A percentile compares a stretch with the other conserved stretches of the same genome.
Conservation (phyloP, 2,329 filamentous ascomycete genomes). For the Alternaria dauci region DNA sequence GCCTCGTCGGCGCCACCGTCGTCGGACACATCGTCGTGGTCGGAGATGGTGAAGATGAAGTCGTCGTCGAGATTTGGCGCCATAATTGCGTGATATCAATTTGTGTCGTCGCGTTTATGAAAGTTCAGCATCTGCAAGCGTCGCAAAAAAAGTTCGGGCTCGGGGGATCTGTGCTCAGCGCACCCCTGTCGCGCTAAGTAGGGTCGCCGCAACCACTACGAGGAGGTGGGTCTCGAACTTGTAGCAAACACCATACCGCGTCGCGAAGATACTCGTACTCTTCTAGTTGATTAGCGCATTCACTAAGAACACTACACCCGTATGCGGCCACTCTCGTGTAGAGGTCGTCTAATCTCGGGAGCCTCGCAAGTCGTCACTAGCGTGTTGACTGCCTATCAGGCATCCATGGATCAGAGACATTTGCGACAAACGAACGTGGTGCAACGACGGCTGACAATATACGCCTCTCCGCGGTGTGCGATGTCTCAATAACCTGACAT, state of each 20-base stretch:
- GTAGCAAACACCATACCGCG: neutral
- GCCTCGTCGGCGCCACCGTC: conserved; percentile 45
- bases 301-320: too few species aligned
- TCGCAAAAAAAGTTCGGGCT: conserved; percentile 34
- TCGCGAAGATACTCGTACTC: neutral
- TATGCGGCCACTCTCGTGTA: neutral
- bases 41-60: conserved; percentile 52
- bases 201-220: conserved; percentile 3
- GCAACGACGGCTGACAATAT: neutral
- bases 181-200: conserved; percentile 18
- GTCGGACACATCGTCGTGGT: conserved; percentile 50
- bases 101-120: neutral
- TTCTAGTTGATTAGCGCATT: neutral
- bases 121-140: conserved; percentile 16
- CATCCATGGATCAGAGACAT: neutral
- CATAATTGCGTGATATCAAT: conserved; percentile 31
- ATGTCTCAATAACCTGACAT: neutral
- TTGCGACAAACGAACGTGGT: neutral
- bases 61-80: conserved; percentile 48
- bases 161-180: conserved; percentile 21
- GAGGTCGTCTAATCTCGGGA: neutral
- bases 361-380: neutral
- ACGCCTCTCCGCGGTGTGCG: neutral
- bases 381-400: neutral
- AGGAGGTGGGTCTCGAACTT: neutral